phyloP scores from a whole-genome alignment of 495 filamentous ascomycete genomes.

The Apiosordaria backusii region DNA sequence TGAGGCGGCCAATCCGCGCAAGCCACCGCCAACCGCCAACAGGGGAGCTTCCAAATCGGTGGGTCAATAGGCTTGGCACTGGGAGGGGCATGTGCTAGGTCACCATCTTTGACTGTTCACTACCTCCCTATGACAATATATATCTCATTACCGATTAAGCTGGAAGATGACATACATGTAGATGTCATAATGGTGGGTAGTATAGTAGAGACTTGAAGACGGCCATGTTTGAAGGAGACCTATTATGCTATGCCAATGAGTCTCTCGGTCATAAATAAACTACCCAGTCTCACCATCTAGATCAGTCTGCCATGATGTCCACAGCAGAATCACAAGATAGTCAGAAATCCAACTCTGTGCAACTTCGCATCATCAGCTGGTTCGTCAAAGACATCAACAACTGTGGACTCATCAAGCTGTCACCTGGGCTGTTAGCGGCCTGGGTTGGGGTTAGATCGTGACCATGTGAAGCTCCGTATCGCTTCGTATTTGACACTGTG shows the following conservation, averaged over 20 bases:
- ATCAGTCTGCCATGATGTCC: background rate
- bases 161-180: too few relatives aligned
- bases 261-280: background rate
- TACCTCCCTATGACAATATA: too few relatives aligned
- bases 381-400: background rate
- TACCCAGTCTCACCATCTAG: background rate
- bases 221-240: too few relatives aligned
- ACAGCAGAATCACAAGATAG: background rate
- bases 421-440: background rate
- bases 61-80: constrained; percentile 7
- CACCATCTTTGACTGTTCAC: background rate
- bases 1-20: constrained; percentile 13
- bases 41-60: background rate
- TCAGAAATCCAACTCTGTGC: background rate
- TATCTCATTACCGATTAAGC: too few relatives aligned
- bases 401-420: background rate
- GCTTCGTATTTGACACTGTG: background rate
- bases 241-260: background rate
- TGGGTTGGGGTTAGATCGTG: background rate
- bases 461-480: background rate
- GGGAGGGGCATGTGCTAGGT: background rate
- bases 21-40: constrained; percentile 4
- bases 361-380: background rate
- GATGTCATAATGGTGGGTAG: background rate
- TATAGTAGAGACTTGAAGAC: background rate